Evolutionary conservation across 805 yeast genomes (phyloP), one percentile per base, ranked within the genome.

Genomic region (Ogataea trehalophila): DNA sequence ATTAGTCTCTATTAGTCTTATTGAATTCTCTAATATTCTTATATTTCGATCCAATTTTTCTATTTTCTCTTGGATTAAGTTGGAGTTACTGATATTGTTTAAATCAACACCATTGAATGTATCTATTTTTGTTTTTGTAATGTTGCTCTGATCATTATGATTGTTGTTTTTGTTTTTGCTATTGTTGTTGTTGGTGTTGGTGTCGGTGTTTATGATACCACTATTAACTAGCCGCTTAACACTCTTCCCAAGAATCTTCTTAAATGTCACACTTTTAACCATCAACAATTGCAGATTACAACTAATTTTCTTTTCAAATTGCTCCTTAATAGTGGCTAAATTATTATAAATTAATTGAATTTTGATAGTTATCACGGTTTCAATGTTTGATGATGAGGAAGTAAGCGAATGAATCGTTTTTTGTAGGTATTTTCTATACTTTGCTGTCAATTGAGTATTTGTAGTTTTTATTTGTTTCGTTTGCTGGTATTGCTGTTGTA

Each of bases 31-130:
- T 39, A 89, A 63, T 1, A 87, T 80, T 41, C 96, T 66, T 17
- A 90, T 65, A 43, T 83, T 81, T 53, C 84, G 85, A 63, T 89
- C 95, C 2, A 87, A 58, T 15, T 75, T 51, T 60, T 89, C 97
- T 0, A 88, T 81, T 54, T 79, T 72, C 39, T 71, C 69, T 56
- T 81, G 87, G 3, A 78, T 60, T 3, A 43, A 22, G 43, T 60
- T 26, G 31, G 31, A 26, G 31, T 26, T 26, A 9, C 31, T 26
- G 9, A 26, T 26, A 26, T 26, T 26, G 7, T 9, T 58, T 15
- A 23, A 4, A 15, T 33, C 41, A 8, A 39, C 15, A 20, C 16
- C 23, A 26, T 39, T n/a, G 8, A n/a, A n/a, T 5, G 22, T 22
- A 15, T 39, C 41, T 13, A 7, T 17, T 16, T 5, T 35, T 26